Evolutionary conservation across 345 rosid genomes (phyloP), one percentile per base, ranked within the genome.

Genomic region (Excoecaria cochinchinensis): DNA sequence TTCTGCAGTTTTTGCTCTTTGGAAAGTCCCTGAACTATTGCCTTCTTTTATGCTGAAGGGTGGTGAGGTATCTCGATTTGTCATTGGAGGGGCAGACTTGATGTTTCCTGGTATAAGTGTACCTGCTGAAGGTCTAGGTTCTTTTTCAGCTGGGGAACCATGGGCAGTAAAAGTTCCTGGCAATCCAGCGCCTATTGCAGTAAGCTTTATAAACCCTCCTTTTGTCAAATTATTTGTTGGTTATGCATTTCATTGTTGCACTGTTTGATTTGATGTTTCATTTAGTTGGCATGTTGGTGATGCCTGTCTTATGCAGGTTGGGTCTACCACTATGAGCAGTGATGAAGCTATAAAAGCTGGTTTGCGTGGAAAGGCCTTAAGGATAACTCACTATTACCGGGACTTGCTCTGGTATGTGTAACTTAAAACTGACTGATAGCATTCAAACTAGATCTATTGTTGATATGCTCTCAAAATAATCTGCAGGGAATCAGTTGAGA

Each of bases 141-240:
- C 89, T 24, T 95, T 95, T 83, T 75, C 60, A 40, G 87, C 91
- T 3, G 97, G 99, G 48, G 99, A 95, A 75, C 77, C 84, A 50
- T 95, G 99, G 98, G 86, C 97, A 6, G 90, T 95, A 11, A 93
- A 88, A 85, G 99, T 95, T 76, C 99, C 99, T 47, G 96, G 97
- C 15, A 95, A 95, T 81, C 82, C 80, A 14, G 94, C 97, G 48
- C 96, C 99, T 39, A 86, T 95, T 40, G 99, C 99, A 0, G 99
- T 93, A 83, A 84, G 91, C 58, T 60, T 80, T 67, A 68, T 21
- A 71, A 17, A 15, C 69, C 62, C 58, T 62, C 21, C 16, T 10
- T 63, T 6, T 19, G 6, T 62, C n/a, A 60, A 10, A 47, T 31
- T 61, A 6, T 55, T 59, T 40, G n/a, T 53, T 65, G 14, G 25